phyloP scores from a whole-genome alignment of 148 eudicot species.

The Simmondsia chinensis region DNA sequence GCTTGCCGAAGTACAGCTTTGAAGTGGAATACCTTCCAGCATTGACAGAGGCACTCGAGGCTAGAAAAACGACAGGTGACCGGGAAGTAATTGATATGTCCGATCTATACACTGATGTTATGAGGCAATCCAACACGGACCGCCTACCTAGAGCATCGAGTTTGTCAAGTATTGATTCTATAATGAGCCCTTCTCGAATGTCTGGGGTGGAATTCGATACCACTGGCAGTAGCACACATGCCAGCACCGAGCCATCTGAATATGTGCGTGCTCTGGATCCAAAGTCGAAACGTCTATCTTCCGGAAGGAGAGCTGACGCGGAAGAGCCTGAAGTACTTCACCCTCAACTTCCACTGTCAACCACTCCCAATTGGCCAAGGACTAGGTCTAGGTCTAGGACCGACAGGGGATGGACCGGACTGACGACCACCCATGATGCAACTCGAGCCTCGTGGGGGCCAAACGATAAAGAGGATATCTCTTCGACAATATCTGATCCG shows the following conservation, averaged over 20 bases:
- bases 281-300: conserved; percentile 75
- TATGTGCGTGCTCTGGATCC: conserved; percentile 86
- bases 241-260: conserved; percentile 88
- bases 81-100: conserved; percentile 72
- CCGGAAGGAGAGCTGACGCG: conserved; percentile 58
- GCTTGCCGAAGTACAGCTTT: conserved; percentile 83
- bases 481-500: conserved; percentile 97
- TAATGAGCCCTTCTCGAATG: conserved; percentile 80
- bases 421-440: conserved; percentile 53
- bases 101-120: conserved; percentile 78
- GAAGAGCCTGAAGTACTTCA: conserved; percentile 92
- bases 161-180: conserved; percentile 90
- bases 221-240: conserved; percentile 66
- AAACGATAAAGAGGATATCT: conserved; percentile 90
- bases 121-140: conserved; percentile 70
- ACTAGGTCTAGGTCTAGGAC: conserved; percentile 79
- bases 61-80: conserved; percentile 41
- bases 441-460: conserved; percentile 68
- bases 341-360: conserved; percentile 69
- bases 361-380: conserved; percentile 89
- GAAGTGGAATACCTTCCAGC: conserved; percentile 87
- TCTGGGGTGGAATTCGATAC: conserved; percentile 76
- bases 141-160: conserved; percentile 93
- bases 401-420: conserved; percentile 76
- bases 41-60: conserved; percentile 36